Evolutionary conservation across 2,329 filamentous ascomycete species (phyloP).

Genomic region (Helicocarpus griseus): DNA sequence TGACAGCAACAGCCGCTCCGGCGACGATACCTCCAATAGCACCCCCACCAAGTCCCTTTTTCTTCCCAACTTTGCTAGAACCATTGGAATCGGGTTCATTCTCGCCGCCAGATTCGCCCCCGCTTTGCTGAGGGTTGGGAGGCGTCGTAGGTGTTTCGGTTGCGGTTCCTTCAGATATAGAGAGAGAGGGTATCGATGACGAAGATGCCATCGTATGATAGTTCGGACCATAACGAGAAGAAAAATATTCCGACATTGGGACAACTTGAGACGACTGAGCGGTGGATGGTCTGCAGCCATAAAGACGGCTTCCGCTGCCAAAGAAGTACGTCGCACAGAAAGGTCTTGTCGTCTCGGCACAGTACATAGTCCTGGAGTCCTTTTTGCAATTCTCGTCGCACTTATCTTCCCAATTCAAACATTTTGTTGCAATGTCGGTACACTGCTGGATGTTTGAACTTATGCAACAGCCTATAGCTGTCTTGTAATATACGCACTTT

Average conservation of each 20-base stretch:
- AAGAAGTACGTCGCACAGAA: conserved; percentile 15
- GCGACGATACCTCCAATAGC: conserved; percentile 14
- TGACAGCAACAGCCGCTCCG: conserved; percentile 9
- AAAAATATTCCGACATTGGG: conserved; percentile 12
- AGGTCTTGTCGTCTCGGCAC: conserved; percentile 8
- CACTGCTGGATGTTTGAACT: conserved; percentile 10
- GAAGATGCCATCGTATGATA: conserved; percentile 3
- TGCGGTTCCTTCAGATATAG: not conserved
- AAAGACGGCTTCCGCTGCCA: conserved; percentile 6
- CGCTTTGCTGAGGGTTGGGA: not conserved
- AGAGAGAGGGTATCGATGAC: not conserved
- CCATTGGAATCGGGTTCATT: not conserved
- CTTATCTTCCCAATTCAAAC: conserved; percentile 7
- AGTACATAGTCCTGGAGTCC: conserved; percentile 7
- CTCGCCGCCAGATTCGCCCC: not conserved
- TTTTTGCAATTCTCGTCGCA: conserved; percentile 9
- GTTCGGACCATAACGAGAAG: conserved; percentile 11
- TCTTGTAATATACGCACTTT: conserved; percentile 12
- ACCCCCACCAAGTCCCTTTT: conserved; percentile 4
- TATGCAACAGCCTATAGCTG: conserved; percentile 13
- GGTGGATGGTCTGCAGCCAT: conserved; percentile 10
- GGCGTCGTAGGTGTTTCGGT: not conserved
- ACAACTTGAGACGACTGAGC: conserved; percentile 8
- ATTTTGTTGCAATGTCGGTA: conserved; percentile 11
- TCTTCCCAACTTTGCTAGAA: not conserved